Evolutionary conservation across 78 protist genomes (phyloP).

Genomic region (Mantamonas sphyraenae): DNA sequence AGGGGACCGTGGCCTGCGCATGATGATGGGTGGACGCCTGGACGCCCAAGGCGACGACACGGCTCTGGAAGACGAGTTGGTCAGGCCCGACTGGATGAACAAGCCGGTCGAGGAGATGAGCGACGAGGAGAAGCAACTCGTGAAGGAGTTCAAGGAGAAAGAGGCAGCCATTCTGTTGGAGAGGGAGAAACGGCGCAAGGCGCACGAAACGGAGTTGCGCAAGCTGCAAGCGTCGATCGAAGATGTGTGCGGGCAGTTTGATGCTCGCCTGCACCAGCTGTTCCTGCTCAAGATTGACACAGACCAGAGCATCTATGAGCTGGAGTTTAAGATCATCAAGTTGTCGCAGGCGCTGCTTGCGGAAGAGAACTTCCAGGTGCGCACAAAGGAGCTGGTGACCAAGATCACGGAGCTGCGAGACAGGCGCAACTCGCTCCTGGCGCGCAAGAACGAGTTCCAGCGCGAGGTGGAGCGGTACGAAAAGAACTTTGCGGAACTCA

Average conservation of each 20-base stretch:
- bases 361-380: not conserved
- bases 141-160: not conserved
- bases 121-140: slow-evolving; percentile 7
- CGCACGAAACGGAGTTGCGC: slow-evolving; percentile 21
- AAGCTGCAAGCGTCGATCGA: slow-evolving; percentile 10
- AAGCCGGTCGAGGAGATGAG: not conserved
- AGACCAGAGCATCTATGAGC: slow-evolving; percentile 12
- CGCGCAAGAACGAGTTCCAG: not conserved
- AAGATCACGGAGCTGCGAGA: not conserved
- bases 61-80: not conserved
- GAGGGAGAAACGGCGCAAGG: slow-evolving; percentile 6
- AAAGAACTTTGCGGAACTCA: not conserved
- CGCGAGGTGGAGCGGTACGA: not conserved
- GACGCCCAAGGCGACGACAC: not conserved
- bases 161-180: not conserved
- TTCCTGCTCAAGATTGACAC: not conserved
- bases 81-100: not conserved
- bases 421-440: not conserved
- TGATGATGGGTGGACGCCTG: slow-evolving; percentile 16
- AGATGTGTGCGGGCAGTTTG: slow-evolving; percentile 6
- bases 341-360: not conserved
- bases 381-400: no score
- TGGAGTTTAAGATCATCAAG: slow-evolving; percentile 14
- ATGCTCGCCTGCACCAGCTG: slow-evolving; percentile 3
- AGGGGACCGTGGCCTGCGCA: not conserved